Conservation (phyloP, 2,329 filamentous ascomycete genomes). For the Tolypocladium tundrense region DNA sequence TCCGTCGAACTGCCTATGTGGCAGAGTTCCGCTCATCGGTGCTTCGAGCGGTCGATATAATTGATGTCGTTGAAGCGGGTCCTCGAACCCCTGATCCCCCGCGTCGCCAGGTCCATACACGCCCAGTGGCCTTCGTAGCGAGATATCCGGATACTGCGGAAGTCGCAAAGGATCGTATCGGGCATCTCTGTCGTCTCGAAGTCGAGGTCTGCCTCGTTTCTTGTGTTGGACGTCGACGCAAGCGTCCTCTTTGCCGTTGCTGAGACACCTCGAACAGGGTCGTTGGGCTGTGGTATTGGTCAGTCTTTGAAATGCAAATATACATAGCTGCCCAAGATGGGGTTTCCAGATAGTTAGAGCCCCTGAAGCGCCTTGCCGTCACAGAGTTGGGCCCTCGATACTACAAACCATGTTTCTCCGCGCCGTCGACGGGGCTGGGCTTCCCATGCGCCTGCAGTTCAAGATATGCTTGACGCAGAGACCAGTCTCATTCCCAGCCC, state of each 20-base stretch:
- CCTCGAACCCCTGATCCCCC: conserved; percentile 33
- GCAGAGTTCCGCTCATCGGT: conserved; percentile 36
- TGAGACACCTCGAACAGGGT: conserved; percentile 67
- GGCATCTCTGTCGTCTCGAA: conserved; percentile 60
- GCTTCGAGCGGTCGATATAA: conserved; percentile 46
- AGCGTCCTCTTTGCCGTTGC: conserved; percentile 69
- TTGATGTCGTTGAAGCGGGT: conserved; percentile 32
- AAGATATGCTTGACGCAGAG: not conserved
- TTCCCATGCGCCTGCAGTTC: not conserved
- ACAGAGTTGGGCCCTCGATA: not conserved
- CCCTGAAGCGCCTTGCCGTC: too few species aligned
- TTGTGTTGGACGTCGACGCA: conserved; percentile 82
- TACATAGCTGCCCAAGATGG: not conserved
- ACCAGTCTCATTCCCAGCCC: not conserved
- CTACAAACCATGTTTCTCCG: not conserved
- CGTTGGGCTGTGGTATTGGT: conserved; percentile 49
- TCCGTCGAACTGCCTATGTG: conserved; percentile 38
- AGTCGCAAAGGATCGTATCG: conserved; percentile 44
- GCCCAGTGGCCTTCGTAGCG: conserved; percentile 38
- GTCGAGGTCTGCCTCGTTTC: conserved; percentile 66
- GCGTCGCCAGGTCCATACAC: conserved; percentile 37
- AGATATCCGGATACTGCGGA: conserved; percentile 33
- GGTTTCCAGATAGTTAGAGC: too few species aligned
- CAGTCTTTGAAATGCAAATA: conserved; percentile 14
- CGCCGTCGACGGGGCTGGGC: not conserved